Percentiles rank a stretch among this genome's conserved stretches.
Conservation (phyloP, 345 rosid species). For the Eucalyptus urophylla region DNA sequence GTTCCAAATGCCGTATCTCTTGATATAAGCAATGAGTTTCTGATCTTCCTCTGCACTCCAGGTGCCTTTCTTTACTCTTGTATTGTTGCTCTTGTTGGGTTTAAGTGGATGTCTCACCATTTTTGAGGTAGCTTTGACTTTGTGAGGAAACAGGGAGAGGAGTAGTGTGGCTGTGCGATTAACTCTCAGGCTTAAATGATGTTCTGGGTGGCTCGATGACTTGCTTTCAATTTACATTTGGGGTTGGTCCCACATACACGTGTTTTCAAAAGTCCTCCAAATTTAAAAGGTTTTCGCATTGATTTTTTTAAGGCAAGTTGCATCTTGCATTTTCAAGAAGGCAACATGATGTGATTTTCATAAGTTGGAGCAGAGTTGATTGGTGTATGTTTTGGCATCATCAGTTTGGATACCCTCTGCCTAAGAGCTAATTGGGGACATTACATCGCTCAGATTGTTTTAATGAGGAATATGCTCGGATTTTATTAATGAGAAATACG, state of each 20-base stretch:
- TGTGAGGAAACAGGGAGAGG: background rate
- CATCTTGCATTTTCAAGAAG: background rate
- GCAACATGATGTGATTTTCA: background rate
- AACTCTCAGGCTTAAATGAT: background rate
- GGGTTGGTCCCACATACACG: background rate
- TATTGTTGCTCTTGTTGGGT: background rate
- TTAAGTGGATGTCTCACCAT: background rate
- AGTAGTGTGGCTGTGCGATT: background rate
- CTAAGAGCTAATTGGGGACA: background rate
- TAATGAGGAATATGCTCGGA: background rate
- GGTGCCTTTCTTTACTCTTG: background rate
- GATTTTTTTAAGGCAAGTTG: background rate
- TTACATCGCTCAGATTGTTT: background rate
- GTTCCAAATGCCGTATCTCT: background rate
- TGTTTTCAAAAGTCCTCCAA: background rate
- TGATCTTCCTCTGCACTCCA: background rate
- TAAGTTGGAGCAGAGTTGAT: background rate
- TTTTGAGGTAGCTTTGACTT: background rate
- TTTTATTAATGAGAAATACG: background rate
- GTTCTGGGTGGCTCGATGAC: background rate
- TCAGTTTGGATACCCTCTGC: background rate
- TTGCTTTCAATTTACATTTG: background rate
- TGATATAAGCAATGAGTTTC: background rate
- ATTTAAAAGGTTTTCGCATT: background rate
- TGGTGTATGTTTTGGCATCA: background rate